Percentiles rank a stretch among this genome's conserved stretches.
Conservation (phyloP, 805 yeast genomes). For the Naumovozyma baii region DNA sequence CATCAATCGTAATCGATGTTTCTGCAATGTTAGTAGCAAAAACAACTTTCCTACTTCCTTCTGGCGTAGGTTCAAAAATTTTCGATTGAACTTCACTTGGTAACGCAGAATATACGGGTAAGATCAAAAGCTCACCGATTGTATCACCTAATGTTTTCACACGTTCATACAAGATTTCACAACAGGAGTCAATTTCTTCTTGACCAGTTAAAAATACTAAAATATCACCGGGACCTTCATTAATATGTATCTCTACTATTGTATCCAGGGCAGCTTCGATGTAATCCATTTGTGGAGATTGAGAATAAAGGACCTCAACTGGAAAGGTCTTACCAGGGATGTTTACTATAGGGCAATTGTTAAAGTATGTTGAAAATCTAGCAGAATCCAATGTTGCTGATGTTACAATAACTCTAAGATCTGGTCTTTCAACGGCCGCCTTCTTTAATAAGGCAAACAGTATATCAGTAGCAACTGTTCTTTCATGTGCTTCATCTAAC, state of each 20-base stretch:
- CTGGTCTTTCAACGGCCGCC: slow-evolving; percentile 60
- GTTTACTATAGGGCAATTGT: slow-evolving; percentile 67
- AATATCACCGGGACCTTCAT: slow-evolving; percentile 72
- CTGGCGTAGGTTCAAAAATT: slow-evolving; percentile 84
- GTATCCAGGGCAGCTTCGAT: slow-evolving; percentile 75
- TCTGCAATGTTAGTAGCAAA: slow-evolving; percentile 96
- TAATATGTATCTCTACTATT: slow-evolving; percentile 74
- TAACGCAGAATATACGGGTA: slow-evolving; percentile 85
- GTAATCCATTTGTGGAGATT: slow-evolving; percentile 80
- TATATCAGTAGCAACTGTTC: slow-evolving; percentile 90
- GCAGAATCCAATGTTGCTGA: slow-evolving; percentile 88
- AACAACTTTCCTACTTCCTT: slow-evolving; percentile 75
- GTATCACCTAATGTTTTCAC: slow-evolving; percentile 57
- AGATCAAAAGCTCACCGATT: slow-evolving; percentile 56
- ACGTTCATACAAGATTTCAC: slow-evolving; percentile 60
- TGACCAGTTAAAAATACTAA: slow-evolving; percentile 83
- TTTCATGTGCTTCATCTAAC: slow-evolving; percentile 96
- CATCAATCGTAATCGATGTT: slow-evolving; percentile 93
- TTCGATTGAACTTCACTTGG: slow-evolving; percentile 84
- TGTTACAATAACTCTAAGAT: slow-evolving; percentile 69
- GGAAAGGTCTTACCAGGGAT: slow-evolving; percentile 91
- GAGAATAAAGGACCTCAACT: slow-evolving; percentile 73
- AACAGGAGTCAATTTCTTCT: slow-evolving; percentile 87
- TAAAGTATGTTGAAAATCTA: slow-evolving; percentile 75
- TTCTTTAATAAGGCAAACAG: slow-evolving; percentile 74